Evolutionary conservation across 352 stramenopile species (phyloP), one percentile per base, ranked within the genome.

Genomic region (Phytophthora quininea): DNA sequence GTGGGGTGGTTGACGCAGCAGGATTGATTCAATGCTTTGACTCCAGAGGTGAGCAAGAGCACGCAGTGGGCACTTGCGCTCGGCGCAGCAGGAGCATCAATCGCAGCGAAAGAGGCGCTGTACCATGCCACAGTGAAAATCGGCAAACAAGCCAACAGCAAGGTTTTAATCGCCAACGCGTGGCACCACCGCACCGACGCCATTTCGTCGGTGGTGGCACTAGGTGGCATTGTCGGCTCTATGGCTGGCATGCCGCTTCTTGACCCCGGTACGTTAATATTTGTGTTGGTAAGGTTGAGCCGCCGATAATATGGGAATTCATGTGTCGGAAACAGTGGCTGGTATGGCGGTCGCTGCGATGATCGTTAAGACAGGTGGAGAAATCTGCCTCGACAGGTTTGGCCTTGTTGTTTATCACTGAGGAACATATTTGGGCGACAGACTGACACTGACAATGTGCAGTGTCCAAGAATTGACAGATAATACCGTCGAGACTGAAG

Each of bases 121-220:
- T 99, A 93, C 73, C 90, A 95, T 40, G 95, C 95, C 27, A 99
- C 97, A 0, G 88, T 95, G 14, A 81, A 79, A 32, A 94, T 99
- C 11, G 97, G 92, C 8, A 86, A 98, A 72, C 71, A 88, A 33
- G 72, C 96, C 11, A 98, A 98, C 67, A 98, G 93, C 61, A 96
- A 96, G 58, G 93, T 99, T 19, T 77, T 99, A 42, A 98, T 99
- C 63, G 97, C 97, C 14, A 99, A 99, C 84, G 97, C 97, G 6
- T 99, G 96, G 96, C 97, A 99, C 58, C 91, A 97, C 58, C 89
- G 91, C 12, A 96, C 89, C 1, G 91, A 97, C 47, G 89, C 91
- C 2, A 92, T 97, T 43, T 97, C 91, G n/a, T 97, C 91, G 0
- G 67, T 97, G 15, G 84, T 97, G 1, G 90, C 91, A 2, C 62